Base-by-base conservation (phyloP, 805 yeast species). In the Teunomyces barrocoloradensis region DNA sequence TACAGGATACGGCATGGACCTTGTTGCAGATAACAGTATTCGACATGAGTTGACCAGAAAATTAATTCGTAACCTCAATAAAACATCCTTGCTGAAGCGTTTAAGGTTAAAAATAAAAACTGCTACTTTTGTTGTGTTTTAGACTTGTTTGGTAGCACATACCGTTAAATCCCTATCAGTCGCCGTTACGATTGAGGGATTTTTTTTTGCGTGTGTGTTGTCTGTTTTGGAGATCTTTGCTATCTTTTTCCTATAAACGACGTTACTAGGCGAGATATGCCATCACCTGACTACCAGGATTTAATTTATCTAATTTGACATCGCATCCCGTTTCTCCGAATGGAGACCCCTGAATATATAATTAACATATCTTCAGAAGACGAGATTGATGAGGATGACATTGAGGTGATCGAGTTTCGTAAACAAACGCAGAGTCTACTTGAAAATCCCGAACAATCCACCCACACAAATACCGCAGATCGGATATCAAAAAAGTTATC, bases 321-420 rank as follows among this genome's bases (percentile, higher is more conserved):
- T 13, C 29, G 15, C 18, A 20, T 9, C 23, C 29, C 34, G 34
- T 5, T 5, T 32, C 37, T 37, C 40, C 29, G 40, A 13, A 42
- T 33, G 43, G 43, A 46, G 9, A 37, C 49, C 36, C 51, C 48
- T 9, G 48, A 44, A 17, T 44, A 48, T 32, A 33, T 48, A n/a
- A 37, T 37, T 9, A 37, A 37, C 29, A 37, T 37, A 37, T 37
- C 40, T 20, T 37, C 40, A n/a, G 40, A 37, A 11, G 66, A 58
- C 6, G 63, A 58, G 20, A 53, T 20, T 0, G 64, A 58, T 17
- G 75, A 68, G 9, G 66, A 68, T 41, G 76, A 69, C 34, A 56
- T 71, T 9, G 64, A 68, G 49, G 63, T 70, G 25, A 54, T 66
- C n/a, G 77, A 69, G 47, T 69, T 72, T 49, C 57, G 64, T 38